phyloP scores from a whole-genome alignment of 2,329 filamentous ascomycete genomes.

The Fusarium albidum region DNA sequence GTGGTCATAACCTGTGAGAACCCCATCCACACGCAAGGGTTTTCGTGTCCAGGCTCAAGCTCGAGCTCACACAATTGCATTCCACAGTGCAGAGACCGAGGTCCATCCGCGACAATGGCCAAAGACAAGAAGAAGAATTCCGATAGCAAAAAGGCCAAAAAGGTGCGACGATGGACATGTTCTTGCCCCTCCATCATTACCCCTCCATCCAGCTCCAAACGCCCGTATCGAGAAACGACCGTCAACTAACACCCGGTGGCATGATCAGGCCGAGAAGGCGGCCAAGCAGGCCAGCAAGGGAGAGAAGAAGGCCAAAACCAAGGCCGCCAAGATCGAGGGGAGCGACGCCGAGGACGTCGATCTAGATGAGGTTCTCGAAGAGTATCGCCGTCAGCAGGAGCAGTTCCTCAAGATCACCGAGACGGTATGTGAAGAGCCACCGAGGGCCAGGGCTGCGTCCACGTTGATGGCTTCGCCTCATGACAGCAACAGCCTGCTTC shows the following conservation, averaged over 20 bases:
- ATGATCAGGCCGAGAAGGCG: conserved; percentile 65
- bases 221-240: conserved; percentile 10
- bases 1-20: conserved; percentile 38
- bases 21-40: conserved; percentile 39
- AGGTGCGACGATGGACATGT: conserved; percentile 48
- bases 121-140: conserved; percentile 62
- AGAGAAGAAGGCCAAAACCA: conserved; percentile 82
- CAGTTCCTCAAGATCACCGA: conserved; percentile 95
- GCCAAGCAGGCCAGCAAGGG: conserved; percentile 88
- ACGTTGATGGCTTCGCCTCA: conserved; percentile 86
- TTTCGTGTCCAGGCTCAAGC: conserved; percentile 26
- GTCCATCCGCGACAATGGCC: conserved; percentile 48
- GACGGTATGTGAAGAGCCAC: conserved; percentile 72
- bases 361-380: conserved; percentile 89
- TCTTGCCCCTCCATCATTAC: conserved; percentile 26
- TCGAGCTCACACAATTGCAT: conserved; percentile 15
- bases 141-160: conserved; percentile 61
- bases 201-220: too few species aligned
- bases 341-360: conserved; percentile 94
- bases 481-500: conserved; percentile 85
- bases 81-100: conserved; percentile 2
- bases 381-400: conserved; percentile 92
- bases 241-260: conserved; percentile 36
- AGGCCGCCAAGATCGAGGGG: conserved; percentile 75
- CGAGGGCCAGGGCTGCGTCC: conserved; percentile 79